phyloP scores from a whole-genome alignment of 805 yeast genomes.

The Ogataea pilisensis region DNA sequence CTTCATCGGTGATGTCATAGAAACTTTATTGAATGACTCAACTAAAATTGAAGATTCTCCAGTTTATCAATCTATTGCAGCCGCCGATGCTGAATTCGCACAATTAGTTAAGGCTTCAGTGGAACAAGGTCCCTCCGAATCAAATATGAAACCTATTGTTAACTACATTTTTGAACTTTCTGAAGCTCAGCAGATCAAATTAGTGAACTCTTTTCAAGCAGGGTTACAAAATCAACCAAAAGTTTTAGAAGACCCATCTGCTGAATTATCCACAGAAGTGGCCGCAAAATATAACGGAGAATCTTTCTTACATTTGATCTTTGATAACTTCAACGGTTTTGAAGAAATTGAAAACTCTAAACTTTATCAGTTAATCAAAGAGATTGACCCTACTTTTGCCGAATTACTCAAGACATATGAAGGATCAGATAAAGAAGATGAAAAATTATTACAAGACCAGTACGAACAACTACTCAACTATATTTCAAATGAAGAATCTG shows the following conservation, averaged over 20 bases:
- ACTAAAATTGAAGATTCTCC: conserved; percentile 18
- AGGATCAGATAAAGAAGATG: conserved; percentile 18
- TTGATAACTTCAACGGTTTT: conserved; percentile 22
- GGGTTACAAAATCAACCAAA: too few relatives aligned
- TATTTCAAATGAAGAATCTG: conserved; percentile 18
- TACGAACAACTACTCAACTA: conserved; percentile 17
- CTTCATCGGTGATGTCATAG: conserved; percentile 20
- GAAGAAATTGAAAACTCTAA: conserved; percentile 19
- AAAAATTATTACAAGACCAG: conserved; percentile 12
- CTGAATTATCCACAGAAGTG: neutral
- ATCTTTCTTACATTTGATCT: conserved; percentile 15
- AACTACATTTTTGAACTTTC: neutral
- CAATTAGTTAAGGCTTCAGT: conserved; percentile 13
- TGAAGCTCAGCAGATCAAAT: neutral
- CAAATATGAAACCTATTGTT: conserved; percentile 9
- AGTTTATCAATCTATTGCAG: conserved; percentile 16
- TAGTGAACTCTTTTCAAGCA: too few relatives aligned
- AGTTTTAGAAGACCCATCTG: neutral
- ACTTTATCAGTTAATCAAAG: conserved; percentile 18
- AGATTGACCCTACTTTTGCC: conserved; percentile 24
- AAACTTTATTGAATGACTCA: conserved; percentile 12
- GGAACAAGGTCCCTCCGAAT: conserved; percentile 12
- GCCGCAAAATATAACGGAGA: conserved; percentile 5
- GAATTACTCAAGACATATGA: conserved; percentile 18
- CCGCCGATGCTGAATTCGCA: conserved; percentile 21